Evolutionary conservation across 768 basidiomycete genomes (phyloP).

Genomic region (Hirschioporus abietinus): DNA sequence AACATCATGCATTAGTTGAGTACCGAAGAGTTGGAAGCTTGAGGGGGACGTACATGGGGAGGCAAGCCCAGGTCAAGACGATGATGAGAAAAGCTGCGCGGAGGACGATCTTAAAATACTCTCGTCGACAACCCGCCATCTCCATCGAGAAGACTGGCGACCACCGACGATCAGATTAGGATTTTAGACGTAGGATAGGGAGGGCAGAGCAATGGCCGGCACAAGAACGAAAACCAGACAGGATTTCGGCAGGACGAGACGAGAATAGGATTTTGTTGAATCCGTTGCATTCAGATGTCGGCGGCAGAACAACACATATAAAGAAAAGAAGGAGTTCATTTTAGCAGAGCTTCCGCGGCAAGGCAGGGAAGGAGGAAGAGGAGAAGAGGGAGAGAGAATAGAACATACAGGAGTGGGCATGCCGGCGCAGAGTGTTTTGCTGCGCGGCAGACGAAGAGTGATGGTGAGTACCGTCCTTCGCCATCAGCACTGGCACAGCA

Average conservation of each 20-base stretch:
- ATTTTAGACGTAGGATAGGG: too few relatives aligned
- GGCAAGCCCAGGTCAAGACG: slow-evolving; percentile 34
- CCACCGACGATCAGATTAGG: too few relatives aligned
- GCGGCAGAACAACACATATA: too few relatives aligned
- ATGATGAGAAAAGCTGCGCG: slow-evolving; percentile 26
- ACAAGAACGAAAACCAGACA: neutral
- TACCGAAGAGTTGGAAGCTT: slow-evolving; percentile 8
- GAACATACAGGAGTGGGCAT: neutral
- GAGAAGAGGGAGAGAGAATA: neutral
- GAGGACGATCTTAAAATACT: slow-evolving; percentile 28
- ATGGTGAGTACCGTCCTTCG: neutral
- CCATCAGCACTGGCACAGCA: too few relatives aligned
- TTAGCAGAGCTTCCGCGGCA: too few relatives aligned
- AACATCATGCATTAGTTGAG: neutral
- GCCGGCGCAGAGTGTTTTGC: neutral
- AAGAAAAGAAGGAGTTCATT: too few relatives aligned
- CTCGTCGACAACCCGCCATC: slow-evolving; percentile 19
- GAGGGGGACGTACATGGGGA: slow-evolving; percentile 32
- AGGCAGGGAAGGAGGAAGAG: too few relatives aligned
- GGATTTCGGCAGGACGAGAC: neutral
- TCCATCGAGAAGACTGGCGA: slow-evolving; percentile 20
- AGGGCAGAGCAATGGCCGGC: neutral
- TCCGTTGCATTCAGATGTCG: neutral
- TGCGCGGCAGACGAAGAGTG: neutral
- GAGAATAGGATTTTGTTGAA: neutral